Percentiles rank a stretch among this genome's conserved stretches.
Conservation (phyloP, 2,329 filamentous ascomycete species). For the Cercospora sp. region DNA sequence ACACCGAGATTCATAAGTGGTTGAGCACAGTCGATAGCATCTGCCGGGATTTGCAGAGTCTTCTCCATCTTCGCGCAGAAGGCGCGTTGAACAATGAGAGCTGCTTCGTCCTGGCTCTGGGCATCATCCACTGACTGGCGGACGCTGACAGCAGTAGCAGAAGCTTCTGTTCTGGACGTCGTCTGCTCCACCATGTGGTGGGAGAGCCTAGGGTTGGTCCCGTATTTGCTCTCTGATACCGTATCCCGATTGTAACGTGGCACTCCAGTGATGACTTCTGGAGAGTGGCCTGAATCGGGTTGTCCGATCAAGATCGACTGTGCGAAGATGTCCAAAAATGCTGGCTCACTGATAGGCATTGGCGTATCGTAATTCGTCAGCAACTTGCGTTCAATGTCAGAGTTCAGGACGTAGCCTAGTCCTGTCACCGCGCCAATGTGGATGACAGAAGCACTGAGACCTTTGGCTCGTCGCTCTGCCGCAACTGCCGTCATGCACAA, state of each 20-base stretch:
- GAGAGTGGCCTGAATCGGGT: constrained; percentile 9
- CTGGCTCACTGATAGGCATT: constrained; percentile 7
- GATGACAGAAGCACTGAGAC: constrained; percentile 32
- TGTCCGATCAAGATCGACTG: constrained; percentile 7
- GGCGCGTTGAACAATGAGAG: constrained; percentile 1
- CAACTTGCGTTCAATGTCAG: constrained; percentile 9
- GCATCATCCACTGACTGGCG: constrained; percentile 6
- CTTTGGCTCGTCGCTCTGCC: constrained; percentile 30
- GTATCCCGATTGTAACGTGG: constrained; percentile 4
- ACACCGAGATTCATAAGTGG: constrained; percentile 37
- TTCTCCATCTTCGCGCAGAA: constrained; percentile 14
- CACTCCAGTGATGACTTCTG: constrained; percentile 9
- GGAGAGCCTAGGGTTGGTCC: constrained; percentile 10
- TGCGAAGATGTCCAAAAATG: constrained; percentile 4
- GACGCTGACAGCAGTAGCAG: constrained; percentile 1
- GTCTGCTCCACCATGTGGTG: constrained; percentile 6
- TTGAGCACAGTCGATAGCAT: constrained; percentile 3
- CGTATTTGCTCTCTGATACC: neutral
- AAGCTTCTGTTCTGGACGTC: constrained; percentile 1
- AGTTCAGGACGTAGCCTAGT: constrained; percentile 31
- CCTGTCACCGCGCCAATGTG: constrained; percentile 38
- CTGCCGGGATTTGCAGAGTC: constrained; percentile 10
- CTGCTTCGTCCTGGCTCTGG: constrained; percentile 4
- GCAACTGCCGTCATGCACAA: constrained; percentile 35
- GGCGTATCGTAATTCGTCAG: constrained; percentile 7